Evolutionary conservation across 345 rosid species (phyloP), one percentile per base, ranked within the genome.

Genomic region (Raphanus raphanistrum): DNA sequence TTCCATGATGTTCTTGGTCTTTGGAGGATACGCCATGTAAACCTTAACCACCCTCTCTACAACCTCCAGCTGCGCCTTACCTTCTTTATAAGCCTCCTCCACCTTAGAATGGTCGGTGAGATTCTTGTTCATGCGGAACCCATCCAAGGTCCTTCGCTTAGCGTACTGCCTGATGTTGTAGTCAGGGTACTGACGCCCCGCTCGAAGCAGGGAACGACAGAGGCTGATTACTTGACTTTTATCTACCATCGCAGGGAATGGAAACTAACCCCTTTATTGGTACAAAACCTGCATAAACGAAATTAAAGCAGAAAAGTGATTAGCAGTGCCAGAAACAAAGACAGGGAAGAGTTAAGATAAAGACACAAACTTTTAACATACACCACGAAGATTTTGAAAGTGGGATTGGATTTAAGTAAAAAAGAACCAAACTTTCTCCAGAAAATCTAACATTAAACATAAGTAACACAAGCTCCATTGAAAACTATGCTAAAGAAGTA

Each of bases 1-100:
- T 76, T 94, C 97, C 97, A 94, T 94, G 75, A 92, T 78, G 86
- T 92, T 94, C 85, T 86, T 94, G 77, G 85, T 79, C 68, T 83
- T 86, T 29, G 97, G 89, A 62, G 91, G 87, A 75, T 89, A 94
- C 25, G 89, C 90, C 15, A 88, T 85, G 76, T 92, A 89, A 10
- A 92, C 86, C 33, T 85, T 21, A 25, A 86, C 86, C 74, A 89
- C 91, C 64, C 97, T 79, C 81, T 84, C 87, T 7, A 86, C 93
- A n/a, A 88, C 82, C 27, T 87, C 87, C 11, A 94, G 90, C 86
- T 88, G 92, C 33, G 76, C 31, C 50, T 81, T 88, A 27, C 90
- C 97, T 21, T 88, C 88, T 59, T 83, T 68, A 80, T 75, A 88
- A 3, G 92, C 93, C 13, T 88, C 84, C 21, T 81, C 58, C 43